Base-by-base conservation (phyloP, 306 rosid species). In the Cicer bijugum region DNA sequence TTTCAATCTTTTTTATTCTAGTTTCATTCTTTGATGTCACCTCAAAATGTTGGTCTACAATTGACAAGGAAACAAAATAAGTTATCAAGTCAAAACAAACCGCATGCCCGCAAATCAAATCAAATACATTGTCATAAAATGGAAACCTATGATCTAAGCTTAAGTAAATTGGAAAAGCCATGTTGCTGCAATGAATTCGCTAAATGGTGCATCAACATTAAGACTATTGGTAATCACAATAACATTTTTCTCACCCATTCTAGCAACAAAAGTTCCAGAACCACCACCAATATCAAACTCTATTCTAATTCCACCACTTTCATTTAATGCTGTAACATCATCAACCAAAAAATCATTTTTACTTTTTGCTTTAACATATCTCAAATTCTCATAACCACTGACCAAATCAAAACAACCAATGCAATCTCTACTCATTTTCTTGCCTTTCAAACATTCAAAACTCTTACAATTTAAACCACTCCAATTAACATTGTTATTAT, bases 31-130 rank as follows among this genome's bases (percentile, higher is more conserved):
- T 17, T 17, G 19, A 75, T 67, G 45, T 60, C 37, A 76, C 82
- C 78, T 76, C 80, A 79, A 81, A 78, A 80, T 69, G 56, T 71
- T 75, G 81, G 77, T 74, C 69, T 80, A 82, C 89, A 71, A 75
- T 48, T 53, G 76, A 82, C 46, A 75, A 80, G 78, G 57, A 72
- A 85, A 80, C 75, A 81, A 78, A 78, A 85, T 59, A 88, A 86
- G 84, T 91, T 93, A 80, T 93, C 98, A 52, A 93, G 67, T 97
- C 98, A 93, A 55, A 93, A 83, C 92, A 93, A 89, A n/a, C 97
- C 94, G 1, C 93, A 92, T 1, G 96, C 87, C 69, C 97, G 68
- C 77, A 93, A 76, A 78, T 82, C 83, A 93, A 69, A 81, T 93
- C 98, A 71, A 93, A 93, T 75, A 86, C 93, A 78, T 88, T 88